Base-by-base conservation (phyloP, 2,329 filamentous ascomycete species). In the Dothistroma septosporum region DNA sequence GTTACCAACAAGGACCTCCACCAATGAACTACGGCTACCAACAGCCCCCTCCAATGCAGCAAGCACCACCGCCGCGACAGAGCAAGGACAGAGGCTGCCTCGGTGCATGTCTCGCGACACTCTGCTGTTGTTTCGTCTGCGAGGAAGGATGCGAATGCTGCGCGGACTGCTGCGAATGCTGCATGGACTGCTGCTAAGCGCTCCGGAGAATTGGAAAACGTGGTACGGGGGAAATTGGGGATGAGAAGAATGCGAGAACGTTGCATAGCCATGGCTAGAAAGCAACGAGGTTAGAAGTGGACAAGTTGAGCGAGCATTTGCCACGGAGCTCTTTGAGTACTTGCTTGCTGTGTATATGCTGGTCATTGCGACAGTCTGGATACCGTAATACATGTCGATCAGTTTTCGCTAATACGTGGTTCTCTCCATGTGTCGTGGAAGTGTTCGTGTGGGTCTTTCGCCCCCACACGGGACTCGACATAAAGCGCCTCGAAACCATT, bases 61-160 rank as follows among this genome's bases (percentile, higher is more conserved):
- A 82, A 67, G 77, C 73, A 22, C 79, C 79, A 35, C 77, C 63
- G 19, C 65, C 65, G 24, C 58, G 50, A 46, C 72, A 74, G 53
- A 76, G 77, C 69, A 79, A 80, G 69, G 77, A 78, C 63, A 73
- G 77, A 41, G 82, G 82, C 53, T 85, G 82, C 66, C 72, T 85
- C 57, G 74, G 72, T 52, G 76, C 79, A 14, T 85, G 83, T 74
- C 71, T 85, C 53, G 82, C 82, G 53, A 77, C 77, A 35, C 72
- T 87, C 41, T 87, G 84, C 76, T 87, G 85, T 72, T 87, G 84
- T 70, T 87, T 84, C 74, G 78, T 87, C 31, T 85, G 83, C 68
- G 85, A 86, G 70, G 85, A 87, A 73, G 79, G 81, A 31, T 87
- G 85, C 68, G 84, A 86, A 72, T 86, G 84, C 75, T 87, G 84